These are phyloP conservation scores for Bombardia bombarda DNA, from an alignment of 495 filamentous ascomycete genomes.

Conservation along the genomic window DNA sequence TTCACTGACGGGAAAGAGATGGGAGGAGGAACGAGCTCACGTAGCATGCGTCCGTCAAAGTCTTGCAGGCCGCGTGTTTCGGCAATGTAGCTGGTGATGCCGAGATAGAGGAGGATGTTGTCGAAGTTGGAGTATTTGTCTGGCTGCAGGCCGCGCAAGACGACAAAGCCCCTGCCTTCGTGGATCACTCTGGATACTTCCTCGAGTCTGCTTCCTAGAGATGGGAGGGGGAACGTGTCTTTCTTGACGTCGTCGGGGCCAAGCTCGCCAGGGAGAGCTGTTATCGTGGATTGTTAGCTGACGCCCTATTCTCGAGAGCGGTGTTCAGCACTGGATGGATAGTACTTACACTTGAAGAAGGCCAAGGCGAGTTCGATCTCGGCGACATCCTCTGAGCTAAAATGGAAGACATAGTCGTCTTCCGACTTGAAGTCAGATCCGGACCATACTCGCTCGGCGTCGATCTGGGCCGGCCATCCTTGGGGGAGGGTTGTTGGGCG, in stretches of 20 bases:
- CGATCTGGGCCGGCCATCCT: constrained; percentile 18
- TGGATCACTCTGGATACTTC: constrained; percentile 15
- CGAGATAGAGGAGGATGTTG: constrained; percentile 26
- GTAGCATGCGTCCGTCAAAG: constrained; percentile 24
- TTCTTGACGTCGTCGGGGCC: constrained; percentile 15
- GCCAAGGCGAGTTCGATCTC: constrained; percentile 19
- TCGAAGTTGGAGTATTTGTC: constrained; percentile 19
- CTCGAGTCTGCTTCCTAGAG: constrained; percentile 5
- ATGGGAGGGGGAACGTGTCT: constrained; percentile 18
- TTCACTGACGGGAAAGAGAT: neutral
- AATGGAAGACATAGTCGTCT: constrained; percentile 16
- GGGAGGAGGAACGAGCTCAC: constrained; percentile 4
- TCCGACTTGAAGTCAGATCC: constrained; percentile 19
- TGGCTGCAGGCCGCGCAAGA: constrained; percentile 21
- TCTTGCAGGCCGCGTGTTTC: constrained; percentile 23
- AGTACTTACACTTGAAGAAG: constrained; percentile 16
- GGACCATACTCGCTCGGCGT: constrained; percentile 17
- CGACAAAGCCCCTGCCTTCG: constrained; percentile 17
- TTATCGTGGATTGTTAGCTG: no score
- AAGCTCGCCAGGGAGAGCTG: constrained; percentile 11
- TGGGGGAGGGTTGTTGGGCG: constrained; percentile 19
- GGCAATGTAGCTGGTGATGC: constrained; percentile 24
- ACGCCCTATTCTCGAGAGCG: no score
- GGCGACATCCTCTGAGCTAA: constrained; percentile 13
- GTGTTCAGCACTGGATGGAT: neutral